These are phyloP conservation scores for Begonia fuchsioides DNA, from an alignment of 306 rosid genomes.

Conservation along the genomic window DNA sequence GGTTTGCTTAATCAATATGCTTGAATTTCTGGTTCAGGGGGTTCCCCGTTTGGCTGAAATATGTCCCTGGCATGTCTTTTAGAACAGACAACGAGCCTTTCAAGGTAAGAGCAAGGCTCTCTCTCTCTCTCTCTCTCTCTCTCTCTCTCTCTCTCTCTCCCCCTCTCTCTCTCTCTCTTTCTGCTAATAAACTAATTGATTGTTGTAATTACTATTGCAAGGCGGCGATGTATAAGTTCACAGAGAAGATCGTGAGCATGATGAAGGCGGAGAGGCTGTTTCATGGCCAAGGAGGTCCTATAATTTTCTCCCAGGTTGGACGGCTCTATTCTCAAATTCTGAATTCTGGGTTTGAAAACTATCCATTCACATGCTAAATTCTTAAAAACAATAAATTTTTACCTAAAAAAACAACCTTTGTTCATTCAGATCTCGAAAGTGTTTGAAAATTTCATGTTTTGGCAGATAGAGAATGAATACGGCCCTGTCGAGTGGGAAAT, in stretches of 20 bases:
- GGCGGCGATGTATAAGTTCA: slow-evolving; percentile 83
- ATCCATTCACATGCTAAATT: background rate
- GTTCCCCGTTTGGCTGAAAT: slow-evolving; percentile 95
- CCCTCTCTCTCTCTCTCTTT: background rate
- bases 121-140: too few relatives aligned
- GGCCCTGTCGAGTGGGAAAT: slow-evolving; percentile 91
- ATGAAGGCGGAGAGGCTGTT: slow-evolving; percentile 78
- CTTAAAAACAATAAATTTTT: too few relatives aligned
- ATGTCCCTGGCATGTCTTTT: slow-evolving; percentile 65
- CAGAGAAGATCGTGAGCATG: slow-evolving; percentile 58
- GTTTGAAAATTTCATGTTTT: background rate
- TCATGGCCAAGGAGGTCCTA: slow-evolving; percentile 90
- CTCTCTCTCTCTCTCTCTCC: slow-evolving; percentile 1
- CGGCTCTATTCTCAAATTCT: background rate
- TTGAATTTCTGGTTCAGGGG: slow-evolving; percentile 44
- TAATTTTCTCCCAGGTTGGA: slow-evolving; percentile 79
- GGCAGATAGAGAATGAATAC: slow-evolving; percentile 84
- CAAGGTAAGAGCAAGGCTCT: too few relatives aligned
- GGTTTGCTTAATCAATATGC: slow-evolving; percentile 23
- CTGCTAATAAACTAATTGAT: background rate
- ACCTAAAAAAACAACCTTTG: too few relatives aligned
- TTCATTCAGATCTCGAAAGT: too few relatives aligned
- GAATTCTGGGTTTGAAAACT: slow-evolving; percentile 6
- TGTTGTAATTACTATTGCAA: slow-evolving; percentile 13
- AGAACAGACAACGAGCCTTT: slow-evolving; percentile 92